Percentiles rank a stretch among this genome's conserved stretches.
phyloP scores from a whole-genome alignment of 768 basidiomycete genomes.

The Lactarius pseudohatsudake region DNA sequence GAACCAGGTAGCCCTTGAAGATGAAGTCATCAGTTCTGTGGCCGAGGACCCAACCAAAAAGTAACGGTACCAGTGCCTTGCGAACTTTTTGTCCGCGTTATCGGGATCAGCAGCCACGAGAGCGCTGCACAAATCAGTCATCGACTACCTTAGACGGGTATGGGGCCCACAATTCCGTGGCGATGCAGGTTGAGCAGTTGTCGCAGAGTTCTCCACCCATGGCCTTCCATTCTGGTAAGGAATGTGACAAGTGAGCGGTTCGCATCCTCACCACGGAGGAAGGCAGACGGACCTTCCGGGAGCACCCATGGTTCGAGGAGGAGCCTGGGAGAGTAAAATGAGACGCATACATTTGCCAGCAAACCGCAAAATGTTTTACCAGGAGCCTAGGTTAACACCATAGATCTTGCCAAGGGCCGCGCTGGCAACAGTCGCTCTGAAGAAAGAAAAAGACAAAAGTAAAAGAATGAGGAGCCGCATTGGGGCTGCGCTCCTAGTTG shows the following conservation, averaged over 20 bases:
- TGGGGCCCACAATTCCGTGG: slow-evolving; percentile 59
- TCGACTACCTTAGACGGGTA: slow-evolving; percentile 49
- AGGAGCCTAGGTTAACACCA: slow-evolving; percentile 71
- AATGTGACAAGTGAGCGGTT: neutral
- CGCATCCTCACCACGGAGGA: neutral
- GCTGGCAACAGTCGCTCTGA: neutral
- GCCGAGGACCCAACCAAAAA: neutral
- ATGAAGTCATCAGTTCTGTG: slow-evolving; percentile 1
- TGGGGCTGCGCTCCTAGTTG: neutral
- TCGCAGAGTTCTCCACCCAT: slow-evolving; percentile 71
- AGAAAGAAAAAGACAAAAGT: neutral
- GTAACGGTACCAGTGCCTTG: slow-evolving; percentile 57
- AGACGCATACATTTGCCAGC: slow-evolving; percentile 9
- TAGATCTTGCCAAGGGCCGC: slow-evolving; percentile 46
- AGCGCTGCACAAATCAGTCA: slow-evolving; percentile 40
- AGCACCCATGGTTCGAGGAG: slow-evolving; percentile 81
- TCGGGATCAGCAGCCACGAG: slow-evolving; percentile 60
- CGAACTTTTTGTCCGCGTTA: slow-evolving; percentile 54
- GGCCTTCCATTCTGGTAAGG: slow-evolving; percentile 54
- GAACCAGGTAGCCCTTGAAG: slow-evolving; percentile 66
- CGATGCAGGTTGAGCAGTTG: slow-evolving; percentile 63
- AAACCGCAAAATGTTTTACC: slow-evolving; percentile 37
- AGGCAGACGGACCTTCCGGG: slow-evolving; percentile 48
- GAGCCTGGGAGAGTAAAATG: slow-evolving; percentile 49
- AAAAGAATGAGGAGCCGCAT: slow-evolving; percentile 14